Evolutionary conservation across 2,329 filamentous ascomycete species (phyloP).

Genomic region (Lasiodiplodia sp.): DNA sequence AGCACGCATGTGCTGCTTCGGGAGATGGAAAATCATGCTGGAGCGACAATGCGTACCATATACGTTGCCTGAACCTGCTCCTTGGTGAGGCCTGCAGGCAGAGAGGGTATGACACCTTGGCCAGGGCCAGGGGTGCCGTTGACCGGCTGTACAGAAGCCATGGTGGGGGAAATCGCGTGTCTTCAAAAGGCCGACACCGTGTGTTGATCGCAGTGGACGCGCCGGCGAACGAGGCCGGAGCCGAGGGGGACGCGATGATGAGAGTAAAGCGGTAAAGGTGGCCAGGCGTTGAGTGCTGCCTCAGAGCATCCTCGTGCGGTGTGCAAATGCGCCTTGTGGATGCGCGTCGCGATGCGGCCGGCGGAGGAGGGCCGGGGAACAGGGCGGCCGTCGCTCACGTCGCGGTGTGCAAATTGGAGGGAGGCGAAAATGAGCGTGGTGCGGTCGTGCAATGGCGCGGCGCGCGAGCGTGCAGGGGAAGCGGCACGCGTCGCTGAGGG

Average conservation of each 20-base stretch:
- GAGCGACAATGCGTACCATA: conserved; percentile 58
- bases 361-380: conserved; percentile 29
- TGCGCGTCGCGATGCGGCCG: conserved; percentile 27
- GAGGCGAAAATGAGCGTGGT: conserved; percentile 30
- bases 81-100: conserved; percentile 74
- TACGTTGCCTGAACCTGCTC: conserved; percentile 80
- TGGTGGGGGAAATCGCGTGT: conserved; percentile 47
- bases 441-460: conserved; percentile 28
- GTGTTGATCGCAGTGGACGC: conserved; percentile 17
- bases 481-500: conserved; percentile 44
- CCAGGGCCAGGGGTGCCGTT: conserved; percentile 60
- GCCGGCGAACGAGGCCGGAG: conserved; percentile 16
- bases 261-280: conserved; percentile 12
- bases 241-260: conserved; percentile 21
- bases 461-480: conserved; percentile 26
- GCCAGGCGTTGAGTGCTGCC: conserved; percentile 16
- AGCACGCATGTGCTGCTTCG: conserved; percentile 39
- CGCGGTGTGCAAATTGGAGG: conserved; percentile 28
- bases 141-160: conserved; percentile 82
- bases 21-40: conserved; percentile 12
- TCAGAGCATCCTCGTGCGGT: conserved; percentile 29
- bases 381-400: conserved; percentile 26
- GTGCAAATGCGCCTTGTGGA: conserved; percentile 25
- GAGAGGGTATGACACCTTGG: conserved; percentile 64
- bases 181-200: conserved; percentile 12